These are phyloP conservation scores for Hypomyces perniciosus DNA, from an alignment of 2,329 filamentous ascomycete genomes.

Conservation along the genomic window DNA sequence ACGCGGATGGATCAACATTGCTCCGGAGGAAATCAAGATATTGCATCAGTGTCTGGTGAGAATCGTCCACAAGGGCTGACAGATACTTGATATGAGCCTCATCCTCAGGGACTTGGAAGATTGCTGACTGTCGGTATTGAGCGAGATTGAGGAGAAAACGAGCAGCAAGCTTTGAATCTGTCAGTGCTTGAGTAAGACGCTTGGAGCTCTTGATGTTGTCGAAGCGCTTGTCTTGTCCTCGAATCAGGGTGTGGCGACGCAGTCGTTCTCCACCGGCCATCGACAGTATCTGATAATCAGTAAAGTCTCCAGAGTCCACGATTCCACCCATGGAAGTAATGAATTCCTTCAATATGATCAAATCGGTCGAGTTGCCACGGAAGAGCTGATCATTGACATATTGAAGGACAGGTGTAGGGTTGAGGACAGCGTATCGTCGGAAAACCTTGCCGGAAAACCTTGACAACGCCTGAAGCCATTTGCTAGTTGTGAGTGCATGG, in stretches of 20 bases:
- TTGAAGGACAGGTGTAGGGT: constrained; percentile 77
- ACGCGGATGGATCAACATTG: constrained; percentile 69
- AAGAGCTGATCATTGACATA: constrained; percentile 84
- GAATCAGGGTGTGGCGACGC: constrained; percentile 71
- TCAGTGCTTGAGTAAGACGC: constrained; percentile 72
- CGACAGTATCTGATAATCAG: constrained; percentile 76
- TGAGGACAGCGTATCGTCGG: constrained; percentile 76
- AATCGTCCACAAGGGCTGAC: constrained; percentile 82
- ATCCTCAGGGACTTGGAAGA: constrained; percentile 65
- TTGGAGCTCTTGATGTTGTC: constrained; percentile 68
- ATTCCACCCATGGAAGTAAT: constrained; percentile 93
- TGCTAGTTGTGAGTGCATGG: constrained; percentile 69
- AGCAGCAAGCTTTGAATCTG: constrained; percentile 70
- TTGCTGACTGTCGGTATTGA: constrained; percentile 81
- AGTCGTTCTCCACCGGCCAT: constrained; percentile 82
- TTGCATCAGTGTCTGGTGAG: constrained; percentile 76
- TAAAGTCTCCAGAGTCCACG: constrained; percentile 78
- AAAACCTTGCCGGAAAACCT: constrained; percentile 90
- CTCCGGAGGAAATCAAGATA: constrained; percentile 84
- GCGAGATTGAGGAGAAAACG: constrained; percentile 85
- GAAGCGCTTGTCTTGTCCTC: constrained; percentile 76
- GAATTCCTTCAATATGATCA: constrained; percentile 87
- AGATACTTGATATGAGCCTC: constrained; percentile 83
- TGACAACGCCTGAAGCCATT: constrained; percentile 85
- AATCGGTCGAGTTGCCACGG: constrained; percentile 77